Conservation (phyloP, 2,329 filamentous ascomycete genomes). For the Aurifilum marmelostoma region DNA sequence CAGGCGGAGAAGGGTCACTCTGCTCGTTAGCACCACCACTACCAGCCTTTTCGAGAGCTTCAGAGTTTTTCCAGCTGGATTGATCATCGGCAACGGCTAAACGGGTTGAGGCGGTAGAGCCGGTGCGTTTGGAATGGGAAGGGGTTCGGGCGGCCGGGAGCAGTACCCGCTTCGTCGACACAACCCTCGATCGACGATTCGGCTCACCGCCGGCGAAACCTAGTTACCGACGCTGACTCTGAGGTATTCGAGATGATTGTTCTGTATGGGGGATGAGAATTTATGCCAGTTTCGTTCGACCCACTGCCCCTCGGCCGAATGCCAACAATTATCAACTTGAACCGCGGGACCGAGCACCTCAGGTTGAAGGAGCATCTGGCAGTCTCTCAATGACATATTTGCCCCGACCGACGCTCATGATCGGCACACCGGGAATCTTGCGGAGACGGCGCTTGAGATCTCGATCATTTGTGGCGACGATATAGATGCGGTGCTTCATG, state of each 20-base stretch:
- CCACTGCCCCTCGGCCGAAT: neutral
- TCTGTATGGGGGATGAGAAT: neutral
- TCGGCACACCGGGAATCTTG: conserved; percentile 69
- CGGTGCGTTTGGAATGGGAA: neutral
- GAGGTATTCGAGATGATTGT: neutral
- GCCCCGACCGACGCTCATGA: conserved; percentile 80
- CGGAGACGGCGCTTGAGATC: conserved; percentile 81
- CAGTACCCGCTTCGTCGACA: neutral
- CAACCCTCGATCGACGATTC: neutral
- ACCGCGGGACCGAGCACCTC: conserved; percentile 21
- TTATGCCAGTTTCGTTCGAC: neutral
- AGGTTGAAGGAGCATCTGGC: conserved; percentile 77
- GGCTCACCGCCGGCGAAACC: neutral
- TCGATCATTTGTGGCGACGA: conserved; percentile 75
- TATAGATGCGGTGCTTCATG: conserved; percentile 75
- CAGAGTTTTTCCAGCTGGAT: neutral
- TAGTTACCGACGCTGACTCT: neutral
- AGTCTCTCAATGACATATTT: conserved; percentile 95
- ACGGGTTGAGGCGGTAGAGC: neutral
- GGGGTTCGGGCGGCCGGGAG: neutral
- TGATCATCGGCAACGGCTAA: neutral
- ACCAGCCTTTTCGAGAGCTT: neutral
- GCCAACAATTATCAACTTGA: neutral
- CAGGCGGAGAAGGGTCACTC: neutral
- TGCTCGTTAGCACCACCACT: neutral